phyloP scores from a whole-genome alignment of 129 eudicot species.

The Escallonia herrerae region DNA sequence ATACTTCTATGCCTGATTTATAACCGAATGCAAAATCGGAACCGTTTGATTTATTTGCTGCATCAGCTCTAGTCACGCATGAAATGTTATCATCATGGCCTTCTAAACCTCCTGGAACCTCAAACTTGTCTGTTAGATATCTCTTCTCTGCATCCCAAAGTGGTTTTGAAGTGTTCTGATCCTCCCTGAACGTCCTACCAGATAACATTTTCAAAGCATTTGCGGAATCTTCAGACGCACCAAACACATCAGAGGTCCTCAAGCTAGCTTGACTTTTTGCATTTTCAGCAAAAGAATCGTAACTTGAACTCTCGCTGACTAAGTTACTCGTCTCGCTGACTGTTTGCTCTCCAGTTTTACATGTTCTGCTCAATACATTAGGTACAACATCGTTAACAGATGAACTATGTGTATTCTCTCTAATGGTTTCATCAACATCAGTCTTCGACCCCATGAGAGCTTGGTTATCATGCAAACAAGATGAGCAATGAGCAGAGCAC shows the following conservation, averaged over 20 bases:
- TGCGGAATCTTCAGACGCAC: conserved; percentile 17
- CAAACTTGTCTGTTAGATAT: conserved; percentile 14
- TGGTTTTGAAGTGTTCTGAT: conserved; percentile 1
- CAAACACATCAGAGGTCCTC: conserved; percentile 22
- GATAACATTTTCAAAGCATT: neutral
- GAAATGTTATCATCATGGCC: conserved; percentile 40
- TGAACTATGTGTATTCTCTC: conserved; percentile 17
- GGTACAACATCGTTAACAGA: conserved; percentile 18
- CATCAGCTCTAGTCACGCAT: conserved; percentile 23
- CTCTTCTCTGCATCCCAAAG: conserved; percentile 6
- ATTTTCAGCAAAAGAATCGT: conserved; percentile 36
- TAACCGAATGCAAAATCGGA: conserved; percentile 6
- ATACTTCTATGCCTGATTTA: conserved; percentile 10
- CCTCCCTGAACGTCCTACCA: conserved; percentile 1
- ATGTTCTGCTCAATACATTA: conserved; percentile 13
- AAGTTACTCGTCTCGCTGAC: conserved; percentile 38
- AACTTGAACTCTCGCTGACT: conserved; percentile 28
- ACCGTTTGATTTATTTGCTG: conserved; percentile 14
- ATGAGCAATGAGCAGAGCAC: conserved; percentile 50
- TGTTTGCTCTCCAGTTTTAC: conserved; percentile 28
- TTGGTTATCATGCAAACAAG: conserved; percentile 38
- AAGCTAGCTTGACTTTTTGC: conserved; percentile 33
- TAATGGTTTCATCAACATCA: conserved; percentile 33
- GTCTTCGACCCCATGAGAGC: conserved; percentile 40
- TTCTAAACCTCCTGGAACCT: conserved; percentile 25